Base-by-base conservation (phyloP, 495 filamentous ascomycete genomes). In the Xylaria longipes region DNA sequence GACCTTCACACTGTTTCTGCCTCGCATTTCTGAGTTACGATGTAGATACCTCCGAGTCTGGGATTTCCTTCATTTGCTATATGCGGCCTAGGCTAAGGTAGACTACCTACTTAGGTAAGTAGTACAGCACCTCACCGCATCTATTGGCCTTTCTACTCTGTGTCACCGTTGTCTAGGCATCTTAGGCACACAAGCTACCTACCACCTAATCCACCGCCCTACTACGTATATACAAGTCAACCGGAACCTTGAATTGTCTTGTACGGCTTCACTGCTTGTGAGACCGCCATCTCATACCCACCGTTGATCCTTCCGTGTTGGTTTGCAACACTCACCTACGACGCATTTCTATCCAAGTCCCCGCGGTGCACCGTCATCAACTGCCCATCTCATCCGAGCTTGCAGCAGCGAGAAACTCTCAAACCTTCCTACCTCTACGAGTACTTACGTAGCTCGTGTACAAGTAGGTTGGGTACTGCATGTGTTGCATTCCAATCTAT, bases 401-500 rank as follows among this genome's bases (percentile, higher is more conserved):
- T 9, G 29, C 29, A 56, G 25, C 25, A 31, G 12, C 25, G 27
- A 11, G 52, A 56, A 56, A 31, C 52, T 56, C 52, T 56, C 27
- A 31, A 56, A 15, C 52, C 25, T 8, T 20, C 52, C 22, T 17
- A 31, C 4, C 54, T 20, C 8, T 5, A 37, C 20, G 31, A 31
- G 12, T 27, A 54, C 50, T 27, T 29, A 54, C 29, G 15, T 37
- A 22, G 29, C 33, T 60, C 57, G 33, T 60, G 57, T n/a, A 37
- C 57, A 60, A n/a, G 54, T 60, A 60, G 57, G 57, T 60, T 60
- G 17, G 8, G 31, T 39, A 22, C 57, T 60, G 29, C 57, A 60
- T 37, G 57, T 60, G 57, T 60, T 60, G 57, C 57, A 60, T 60
- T 60, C 57, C 60, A 27, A 63, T 43, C 60, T 63, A 63, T 27